These are phyloP conservation scores for Saccharomycopsis oosterbeekiorum DNA, from an alignment of 805 yeast species.

Conservation along the genomic window DNA sequence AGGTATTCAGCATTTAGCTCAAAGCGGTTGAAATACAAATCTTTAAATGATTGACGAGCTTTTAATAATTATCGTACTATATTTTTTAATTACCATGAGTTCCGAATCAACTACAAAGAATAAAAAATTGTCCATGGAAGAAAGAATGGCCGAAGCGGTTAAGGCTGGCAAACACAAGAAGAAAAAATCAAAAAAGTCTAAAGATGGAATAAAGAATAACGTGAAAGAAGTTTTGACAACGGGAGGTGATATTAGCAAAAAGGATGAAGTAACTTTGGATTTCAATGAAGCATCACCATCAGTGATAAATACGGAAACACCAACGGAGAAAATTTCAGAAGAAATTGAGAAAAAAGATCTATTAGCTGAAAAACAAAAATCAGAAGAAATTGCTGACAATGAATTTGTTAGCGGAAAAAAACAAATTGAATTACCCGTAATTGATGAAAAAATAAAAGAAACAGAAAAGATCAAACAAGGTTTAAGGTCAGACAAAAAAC, in stretches of 20 bases:
- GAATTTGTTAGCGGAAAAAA: neutral
- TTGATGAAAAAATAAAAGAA: neutral
- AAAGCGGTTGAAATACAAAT: neutral
- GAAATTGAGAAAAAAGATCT: neutral
- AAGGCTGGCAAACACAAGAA: conserved; percentile 26
- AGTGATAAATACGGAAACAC: neutral
- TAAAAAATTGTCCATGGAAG: conserved; percentile 66
- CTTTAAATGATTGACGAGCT: conserved; percentile 1
- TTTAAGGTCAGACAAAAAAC: neutral
- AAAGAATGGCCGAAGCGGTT: conserved; percentile 78
- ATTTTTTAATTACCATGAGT: neutral
- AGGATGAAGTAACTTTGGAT: neutral
- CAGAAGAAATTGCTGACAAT: neutral
- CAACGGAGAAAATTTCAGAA: neutral
- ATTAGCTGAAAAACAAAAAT: neutral
- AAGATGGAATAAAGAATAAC: neutral
- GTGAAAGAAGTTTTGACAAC: neutral
- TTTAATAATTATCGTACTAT: neutral
- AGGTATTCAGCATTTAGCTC: neutral
- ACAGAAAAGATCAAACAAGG: neutral
- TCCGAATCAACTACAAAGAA: neutral
- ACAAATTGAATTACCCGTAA: no score
- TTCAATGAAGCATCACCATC: neutral
- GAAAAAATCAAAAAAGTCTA: conserved; percentile 23
- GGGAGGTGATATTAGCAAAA: neutral